phyloP scores from a whole-genome alignment of 2,329 filamentous ascomycete genomes.

The Pezicula neosporulosa region DNA sequence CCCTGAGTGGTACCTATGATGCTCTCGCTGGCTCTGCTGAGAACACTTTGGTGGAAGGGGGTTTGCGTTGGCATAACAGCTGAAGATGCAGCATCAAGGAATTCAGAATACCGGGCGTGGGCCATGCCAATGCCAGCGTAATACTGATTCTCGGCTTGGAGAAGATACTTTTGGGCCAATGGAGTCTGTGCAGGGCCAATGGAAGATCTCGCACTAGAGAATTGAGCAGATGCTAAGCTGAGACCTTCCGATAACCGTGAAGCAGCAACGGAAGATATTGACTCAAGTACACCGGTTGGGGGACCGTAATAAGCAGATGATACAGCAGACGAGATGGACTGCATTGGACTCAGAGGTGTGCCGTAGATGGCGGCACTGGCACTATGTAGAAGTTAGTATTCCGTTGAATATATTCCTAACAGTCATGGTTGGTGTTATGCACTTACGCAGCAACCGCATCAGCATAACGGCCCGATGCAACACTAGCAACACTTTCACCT shows the following conservation, averaged over 20 bases:
- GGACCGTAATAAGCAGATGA: slow-evolving; percentile 50
- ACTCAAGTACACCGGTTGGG: slow-evolving; percentile 48
- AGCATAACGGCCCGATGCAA: slow-evolving; percentile 49
- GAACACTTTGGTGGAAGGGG: slow-evolving; percentile 35
- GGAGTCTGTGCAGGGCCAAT: slow-evolving; percentile 57
- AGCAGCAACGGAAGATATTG: slow-evolving; percentile 65
- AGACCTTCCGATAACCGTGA: slow-evolving; percentile 69
- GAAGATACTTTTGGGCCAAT: slow-evolving; percentile 50
- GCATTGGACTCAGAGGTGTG: slow-evolving; percentile 58
- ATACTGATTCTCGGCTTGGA: slow-evolving; percentile 63
- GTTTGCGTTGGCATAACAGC: slow-evolving; percentile 62
- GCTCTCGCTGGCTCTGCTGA: slow-evolving; percentile 15
- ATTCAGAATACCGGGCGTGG: slow-evolving; percentile 74
- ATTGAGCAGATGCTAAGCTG: slow-evolving; percentile 67
- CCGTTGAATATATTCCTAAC: background rate
- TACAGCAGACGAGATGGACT: slow-evolving; percentile 41
- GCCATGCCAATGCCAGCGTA: slow-evolving; percentile 77
- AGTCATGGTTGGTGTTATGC: too few species aligned
- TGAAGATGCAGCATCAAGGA: slow-evolving; percentile 67
- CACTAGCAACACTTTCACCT: slow-evolving; percentile 42
- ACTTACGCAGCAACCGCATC: slow-evolving; percentile 54
- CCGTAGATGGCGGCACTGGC: slow-evolving; percentile 61
- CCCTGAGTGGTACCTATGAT: slow-evolving; percentile 21
- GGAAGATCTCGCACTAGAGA: slow-evolving; percentile 63
- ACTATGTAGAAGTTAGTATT: slow-evolving; percentile 6